Evolutionary conservation across 2,329 filamentous ascomycete species (phyloP).

Genomic region (Emergomyces pasteurianus): DNA sequence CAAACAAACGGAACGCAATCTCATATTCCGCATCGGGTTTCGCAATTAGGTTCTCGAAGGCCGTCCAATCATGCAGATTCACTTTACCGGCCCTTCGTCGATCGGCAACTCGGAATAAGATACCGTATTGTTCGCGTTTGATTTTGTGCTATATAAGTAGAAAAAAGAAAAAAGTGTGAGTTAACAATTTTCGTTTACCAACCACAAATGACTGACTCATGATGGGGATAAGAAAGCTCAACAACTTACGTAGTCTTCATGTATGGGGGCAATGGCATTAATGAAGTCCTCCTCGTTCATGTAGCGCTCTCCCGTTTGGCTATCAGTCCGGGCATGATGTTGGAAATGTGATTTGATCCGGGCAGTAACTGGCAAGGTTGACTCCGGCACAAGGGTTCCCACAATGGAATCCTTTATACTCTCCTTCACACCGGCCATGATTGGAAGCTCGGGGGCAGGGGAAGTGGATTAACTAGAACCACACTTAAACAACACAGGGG

Average conservation of each 20-base stretch:
- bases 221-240: slow-evolving; percentile 37
- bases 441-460: slow-evolving; percentile 5
- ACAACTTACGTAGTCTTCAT: slow-evolving; percentile 70
- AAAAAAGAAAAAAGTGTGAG: not conserved
- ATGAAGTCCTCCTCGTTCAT: slow-evolving; percentile 84
- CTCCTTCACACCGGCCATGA: slow-evolving; percentile 47
- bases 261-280: slow-evolving; percentile 71
- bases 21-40: slow-evolving; percentile 98
- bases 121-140: slow-evolving; percentile 84
- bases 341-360: slow-evolving; percentile 67
- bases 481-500: not conserved
- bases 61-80: slow-evolving; percentile 73
- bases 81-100: slow-evolving; percentile 61
- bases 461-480: not conserved
- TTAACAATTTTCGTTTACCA: not conserved
- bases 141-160: slow-evolving; percentile 70
- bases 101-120: slow-evolving; percentile 88
- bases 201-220: not conserved
- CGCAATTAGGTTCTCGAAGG: slow-evolving; percentile 83
- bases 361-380: slow-evolving; percentile 49
- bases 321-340: slow-evolving; percentile 62
- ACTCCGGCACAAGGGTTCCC: slow-evolving; percentile 42
- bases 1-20: slow-evolving; percentile 94
- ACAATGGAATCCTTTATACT: slow-evolving; percentile 70
- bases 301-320: slow-evolving; percentile 61